Conservation (phyloP, 495 filamentous ascomycete species). For the Daldinia bambusicola region DNA sequence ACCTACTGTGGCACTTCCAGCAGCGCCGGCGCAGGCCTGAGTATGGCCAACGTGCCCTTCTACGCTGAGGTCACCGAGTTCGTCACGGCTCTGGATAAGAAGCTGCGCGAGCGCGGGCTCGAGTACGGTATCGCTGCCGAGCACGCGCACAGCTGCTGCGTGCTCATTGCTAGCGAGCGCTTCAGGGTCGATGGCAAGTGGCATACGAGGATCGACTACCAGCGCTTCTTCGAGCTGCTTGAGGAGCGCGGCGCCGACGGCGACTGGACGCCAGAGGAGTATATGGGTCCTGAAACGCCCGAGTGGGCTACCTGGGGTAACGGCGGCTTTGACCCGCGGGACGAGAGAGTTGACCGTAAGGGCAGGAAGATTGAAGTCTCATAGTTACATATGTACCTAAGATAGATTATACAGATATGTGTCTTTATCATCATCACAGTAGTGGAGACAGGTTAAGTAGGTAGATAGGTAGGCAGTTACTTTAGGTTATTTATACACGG, state of each 20-base stretch:
- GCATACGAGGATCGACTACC: constrained; percentile 92
- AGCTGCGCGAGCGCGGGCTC: constrained; percentile 72
- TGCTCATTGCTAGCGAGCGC: constrained; percentile 79
- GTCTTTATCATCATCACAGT: background rate
- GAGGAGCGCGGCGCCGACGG: constrained; percentile 71
- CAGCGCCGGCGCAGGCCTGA: constrained; percentile 80
- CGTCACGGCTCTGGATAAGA: constrained; percentile 74
- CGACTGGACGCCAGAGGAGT: constrained; percentile 87
- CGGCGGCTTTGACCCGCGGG: constrained; percentile 91
- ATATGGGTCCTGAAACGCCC: constrained; percentile 81
- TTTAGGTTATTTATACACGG: constrained; percentile 6
- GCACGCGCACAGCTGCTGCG: constrained; percentile 93
- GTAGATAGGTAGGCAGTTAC: too few species aligned
- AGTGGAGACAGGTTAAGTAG: constrained; percentile 2
- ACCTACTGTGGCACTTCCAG: constrained; percentile 94
- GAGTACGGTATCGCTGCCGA: constrained; percentile 92
- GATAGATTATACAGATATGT: constrained; percentile 8
- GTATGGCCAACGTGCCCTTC: constrained; percentile 96
- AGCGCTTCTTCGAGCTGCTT: constrained; percentile 84
- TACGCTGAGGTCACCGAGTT: constrained; percentile 88
- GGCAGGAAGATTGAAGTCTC: constrained; percentile 62
- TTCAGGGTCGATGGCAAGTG: constrained; percentile 80
- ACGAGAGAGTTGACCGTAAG: constrained; percentile 85
- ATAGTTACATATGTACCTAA: background rate
- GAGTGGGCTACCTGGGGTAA: constrained; percentile 96